Base-by-base conservation (phyloP, 2,329 filamentous ascomycete genomes). In the Exophiala xenobiotica region DNA sequence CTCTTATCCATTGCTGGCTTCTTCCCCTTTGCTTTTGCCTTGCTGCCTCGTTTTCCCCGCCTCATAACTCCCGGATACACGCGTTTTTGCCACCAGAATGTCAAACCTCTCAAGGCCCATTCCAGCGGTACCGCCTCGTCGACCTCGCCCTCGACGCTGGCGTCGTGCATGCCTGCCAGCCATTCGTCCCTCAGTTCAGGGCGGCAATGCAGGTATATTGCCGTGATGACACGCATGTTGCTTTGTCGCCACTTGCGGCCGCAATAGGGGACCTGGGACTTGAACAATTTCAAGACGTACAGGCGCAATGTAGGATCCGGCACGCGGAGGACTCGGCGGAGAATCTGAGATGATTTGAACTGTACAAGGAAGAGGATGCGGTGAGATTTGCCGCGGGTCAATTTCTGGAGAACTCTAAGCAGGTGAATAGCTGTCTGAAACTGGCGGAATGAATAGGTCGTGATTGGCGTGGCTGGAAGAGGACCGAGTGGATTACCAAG, bases 151-250 rank as follows among this genome's bases (percentile, higher is more conserved):
- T 99, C 93, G 1, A 97, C 85, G 66, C 96, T 91, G 54, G 86
- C 87, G 20, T 63, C 61, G 31, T 63, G 61, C 56, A 63, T 59
- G 7, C 61, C 61, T 5, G 61, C 61, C 9, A 63, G 51, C 61
- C 61, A 63, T 71, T 96, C 93, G 65, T 99, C 93, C 23, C 92
- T 81, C 39, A 99, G 78, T 68, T 97, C 92, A 0, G 92, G 92
- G 6, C 90, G 81, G 65, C 92, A 96, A 71, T 96, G 89, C 42
- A 99, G 77, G 69, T 96, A 99, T 1, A 99, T 89, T 3, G 91
- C 90, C 0, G 93, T 99, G 66, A 99, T 99, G 65, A 97, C 91
- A 49, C 92, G 88, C 93, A 99, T 99, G 70, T 99, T 97, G 62
- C 85, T 85, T 73, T 97, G 93, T 11, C 93, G 85, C 93, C 93